phyloP scores from a whole-genome alignment of 1,139 yeast species.

The Candida labiduridarum region DNA sequence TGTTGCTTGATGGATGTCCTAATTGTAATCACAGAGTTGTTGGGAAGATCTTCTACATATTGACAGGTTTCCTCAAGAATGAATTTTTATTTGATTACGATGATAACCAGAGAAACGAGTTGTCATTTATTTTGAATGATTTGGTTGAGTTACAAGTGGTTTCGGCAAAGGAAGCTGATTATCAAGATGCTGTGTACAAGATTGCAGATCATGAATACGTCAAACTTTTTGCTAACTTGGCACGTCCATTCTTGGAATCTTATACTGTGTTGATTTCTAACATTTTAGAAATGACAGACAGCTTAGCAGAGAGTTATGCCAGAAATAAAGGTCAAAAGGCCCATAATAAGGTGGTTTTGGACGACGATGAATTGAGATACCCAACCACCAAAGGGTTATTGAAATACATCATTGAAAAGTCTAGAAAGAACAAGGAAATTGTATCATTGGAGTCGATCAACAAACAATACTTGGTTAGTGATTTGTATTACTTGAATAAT shows the following conservation, averaged over 20 bases:
- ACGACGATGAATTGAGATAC: conserved; percentile 19
- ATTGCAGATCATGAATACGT: conserved; percentile 29
- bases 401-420: conserved; percentile 29
- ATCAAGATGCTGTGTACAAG: conserved; percentile 21
- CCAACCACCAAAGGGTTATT: conserved; percentile 46
- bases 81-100: conserved; percentile 51
- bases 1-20: conserved; percentile 16
- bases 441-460: conserved; percentile 38
- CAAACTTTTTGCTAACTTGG: conserved; percentile 27
- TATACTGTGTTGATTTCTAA: conserved; percentile 37
- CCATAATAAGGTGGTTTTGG: conserved; percentile 13
- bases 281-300: conserved; percentile 20
- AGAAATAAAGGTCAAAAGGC: conserved; percentile 13
- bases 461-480: conserved; percentile 47
- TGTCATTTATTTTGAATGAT: conserved; percentile 33
- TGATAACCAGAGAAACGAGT: conserved; percentile 32
- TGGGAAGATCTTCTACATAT: conserved; percentile 33
- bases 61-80: conserved; percentile 44
- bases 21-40: conserved; percentile 23
- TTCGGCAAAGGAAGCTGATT: conserved; percentile 17
- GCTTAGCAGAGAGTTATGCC: conserved; percentile 16
- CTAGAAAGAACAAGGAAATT: conserved; percentile 18
- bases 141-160: conserved; percentile 22
- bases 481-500: conserved; percentile 43
- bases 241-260: conserved; percentile 44